A percentile compares a stretch with the other conserved stretches of the same genome.
Evolutionary conservation across 129 eudicot species (phyloP).

Genomic region (Flaveria linearis): DNA sequence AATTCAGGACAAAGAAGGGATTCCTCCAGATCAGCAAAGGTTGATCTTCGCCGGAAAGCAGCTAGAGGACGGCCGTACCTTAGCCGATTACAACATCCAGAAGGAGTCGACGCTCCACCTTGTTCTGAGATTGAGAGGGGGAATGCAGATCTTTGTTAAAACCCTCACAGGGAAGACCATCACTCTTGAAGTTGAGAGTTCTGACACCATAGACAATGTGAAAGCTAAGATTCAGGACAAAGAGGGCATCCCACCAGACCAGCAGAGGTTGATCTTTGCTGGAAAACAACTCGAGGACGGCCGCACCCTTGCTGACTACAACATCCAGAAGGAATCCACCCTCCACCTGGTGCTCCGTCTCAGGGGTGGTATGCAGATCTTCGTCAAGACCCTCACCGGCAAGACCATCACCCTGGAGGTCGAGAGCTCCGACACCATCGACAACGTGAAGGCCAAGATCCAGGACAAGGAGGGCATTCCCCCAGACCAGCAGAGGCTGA

Average conservation of each 20-base stretch:
- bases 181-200: constrained; percentile 22
- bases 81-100: constrained; percentile 32
- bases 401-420: neutral
- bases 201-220: constrained; percentile 28
- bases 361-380: neutral
- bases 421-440: neutral
- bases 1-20: constrained; percentile 51
- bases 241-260: constrained; percentile 26
- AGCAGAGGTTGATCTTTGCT: constrained; percentile 22
- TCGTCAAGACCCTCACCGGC: neutral
- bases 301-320: constrained; percentile 19
- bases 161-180: constrained; percentile 28
- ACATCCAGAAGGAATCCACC: neutral
- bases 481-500: neutral
- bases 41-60: constrained; percentile 31
- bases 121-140: neutral
- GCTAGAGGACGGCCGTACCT: constrained; percentile 21
- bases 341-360: neutral
- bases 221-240: constrained; percentile 33
- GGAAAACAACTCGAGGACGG: constrained; percentile 29
- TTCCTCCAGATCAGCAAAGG: constrained; percentile 30
- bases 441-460: neutral
- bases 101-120: constrained; percentile 28
- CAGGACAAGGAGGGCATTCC: neutral
- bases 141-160: constrained; percentile 26